Conservation (phyloP, 345 rosid genomes). For the Aethionema arabicum region DNA sequence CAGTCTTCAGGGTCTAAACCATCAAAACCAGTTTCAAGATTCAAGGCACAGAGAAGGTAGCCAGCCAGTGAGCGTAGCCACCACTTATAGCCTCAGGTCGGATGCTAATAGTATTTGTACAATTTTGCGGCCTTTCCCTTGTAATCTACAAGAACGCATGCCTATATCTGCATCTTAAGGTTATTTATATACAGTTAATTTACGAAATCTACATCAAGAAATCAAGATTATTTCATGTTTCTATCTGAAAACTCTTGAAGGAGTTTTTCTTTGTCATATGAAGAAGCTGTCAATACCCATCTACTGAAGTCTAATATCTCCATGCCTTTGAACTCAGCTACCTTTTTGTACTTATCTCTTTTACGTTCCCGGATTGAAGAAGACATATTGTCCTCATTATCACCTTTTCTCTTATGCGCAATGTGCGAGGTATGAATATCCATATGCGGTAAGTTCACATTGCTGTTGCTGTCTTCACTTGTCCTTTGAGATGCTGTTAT, state of each 20-base stretch:
- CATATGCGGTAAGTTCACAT: constrained; percentile 15
- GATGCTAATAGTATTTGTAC: neutral
- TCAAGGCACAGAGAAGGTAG: constrained; percentile 70
- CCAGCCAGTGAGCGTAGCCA: neutral
- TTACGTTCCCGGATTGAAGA: constrained; percentile 43
- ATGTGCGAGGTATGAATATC: neutral
- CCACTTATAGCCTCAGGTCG: too few species aligned
- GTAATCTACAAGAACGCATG: constrained; percentile 18
- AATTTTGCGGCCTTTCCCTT: constrained; percentile 13
- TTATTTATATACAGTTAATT: constrained; percentile 13
- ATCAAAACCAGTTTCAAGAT: constrained; percentile 77
- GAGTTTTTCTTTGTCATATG: constrained; percentile 46
- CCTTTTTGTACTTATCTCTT: constrained; percentile 45
- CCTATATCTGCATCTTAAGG: constrained; percentile 12
- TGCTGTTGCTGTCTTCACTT: constrained; percentile 11
- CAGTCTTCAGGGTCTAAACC: constrained; percentile 56
- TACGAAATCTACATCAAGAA: constrained; percentile 7
- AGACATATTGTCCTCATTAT: constrained; percentile 27
- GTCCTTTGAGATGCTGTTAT: constrained; percentile 17
- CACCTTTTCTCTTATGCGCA: constrained; percentile 15
- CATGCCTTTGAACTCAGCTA: constrained; percentile 71
- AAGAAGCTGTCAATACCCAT: constrained; percentile 66
- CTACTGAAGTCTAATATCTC: constrained; percentile 63
- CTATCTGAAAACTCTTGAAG: constrained; percentile 47
- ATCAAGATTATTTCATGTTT: constrained; percentile 4